Evolutionary conservation across 2,329 filamentous ascomycete genomes (phyloP).

Genomic region (Cladophialophora carrionii): DNA sequence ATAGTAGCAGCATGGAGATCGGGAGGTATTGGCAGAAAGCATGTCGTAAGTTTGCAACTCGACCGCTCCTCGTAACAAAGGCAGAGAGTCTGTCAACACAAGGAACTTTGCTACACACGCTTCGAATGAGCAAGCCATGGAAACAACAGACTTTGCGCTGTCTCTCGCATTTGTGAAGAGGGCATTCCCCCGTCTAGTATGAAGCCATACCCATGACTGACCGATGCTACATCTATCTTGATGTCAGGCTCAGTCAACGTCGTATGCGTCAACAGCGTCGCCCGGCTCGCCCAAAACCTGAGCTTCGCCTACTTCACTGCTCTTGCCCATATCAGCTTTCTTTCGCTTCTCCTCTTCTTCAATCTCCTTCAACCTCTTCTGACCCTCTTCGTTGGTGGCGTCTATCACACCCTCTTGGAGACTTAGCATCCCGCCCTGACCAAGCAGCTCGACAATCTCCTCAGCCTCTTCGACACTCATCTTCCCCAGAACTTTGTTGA

Average conservation of each 20-base stretch:
- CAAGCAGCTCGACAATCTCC: constrained; percentile 76
- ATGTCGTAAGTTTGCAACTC: neutral
- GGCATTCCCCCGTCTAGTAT: neutral
- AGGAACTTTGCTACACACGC: neutral
- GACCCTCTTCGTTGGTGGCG: constrained; percentile 84
- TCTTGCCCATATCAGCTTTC: constrained; percentile 32
- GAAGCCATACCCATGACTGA: neutral
- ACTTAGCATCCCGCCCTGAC: constrained; percentile 84
- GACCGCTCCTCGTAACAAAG: neutral
- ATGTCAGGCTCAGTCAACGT: neutral
- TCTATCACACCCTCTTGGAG: constrained; percentile 94
- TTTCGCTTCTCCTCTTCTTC: constrained; percentile 58
- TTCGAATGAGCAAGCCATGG: neutral
- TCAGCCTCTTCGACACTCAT: constrained; percentile 90
- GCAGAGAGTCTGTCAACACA: neutral
- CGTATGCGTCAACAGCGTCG: constrained; percentile 31
- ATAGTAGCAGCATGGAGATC: neutral
- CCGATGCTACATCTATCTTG: neutral
- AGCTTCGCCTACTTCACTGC: constrained; percentile 11
- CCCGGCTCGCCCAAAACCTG: constrained; percentile 30
- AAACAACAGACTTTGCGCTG: too few species aligned
- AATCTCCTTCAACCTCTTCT: constrained; percentile 74
- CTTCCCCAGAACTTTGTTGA: constrained; percentile 83
- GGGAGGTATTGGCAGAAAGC: neutral
- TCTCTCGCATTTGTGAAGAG: neutral